phyloP scores from a whole-genome alignment of 2,329 filamentous ascomycete genomes.

The Curvularia spicifera region DNA sequence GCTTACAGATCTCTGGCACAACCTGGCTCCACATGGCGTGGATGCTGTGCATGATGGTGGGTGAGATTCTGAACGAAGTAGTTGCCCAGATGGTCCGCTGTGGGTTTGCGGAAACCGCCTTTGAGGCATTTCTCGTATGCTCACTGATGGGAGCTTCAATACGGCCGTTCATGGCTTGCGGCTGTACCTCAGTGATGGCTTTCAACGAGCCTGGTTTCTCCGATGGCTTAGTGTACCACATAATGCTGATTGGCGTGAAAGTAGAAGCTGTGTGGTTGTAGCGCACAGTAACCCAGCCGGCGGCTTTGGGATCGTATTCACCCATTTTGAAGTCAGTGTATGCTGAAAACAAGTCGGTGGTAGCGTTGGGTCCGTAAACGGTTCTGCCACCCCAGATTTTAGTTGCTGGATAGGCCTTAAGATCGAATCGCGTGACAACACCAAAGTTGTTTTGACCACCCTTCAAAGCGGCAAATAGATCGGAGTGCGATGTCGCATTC shows the following conservation, averaged over 20 bases:
- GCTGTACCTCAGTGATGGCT: slow-evolving; percentile 21
- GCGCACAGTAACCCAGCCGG: slow-evolving; percentile 34
- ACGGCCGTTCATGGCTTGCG: slow-evolving; percentile 27
- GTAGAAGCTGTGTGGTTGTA: slow-evolving; percentile 29
- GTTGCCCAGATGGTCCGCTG: slow-evolving; percentile 35
- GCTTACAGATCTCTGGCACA: slow-evolving; percentile 21
- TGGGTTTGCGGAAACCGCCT: slow-evolving; percentile 17
- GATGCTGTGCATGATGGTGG: slow-evolving; percentile 27
- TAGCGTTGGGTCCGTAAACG: slow-evolving; percentile 23
- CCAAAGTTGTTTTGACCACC: slow-evolving; percentile 55
- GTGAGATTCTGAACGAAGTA: slow-evolving; percentile 29
- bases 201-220: slow-evolving; percentile 26
- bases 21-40: slow-evolving; percentile 28
- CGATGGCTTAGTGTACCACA: slow-evolving; percentile 34
- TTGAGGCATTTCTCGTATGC: slow-evolving; percentile 32
- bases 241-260: slow-evolving; percentile 26
- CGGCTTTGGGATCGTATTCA: slow-evolving; percentile 30
- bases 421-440: slow-evolving; percentile 52
- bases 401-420: slow-evolving; percentile 34
- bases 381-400: slow-evolving; percentile 29
- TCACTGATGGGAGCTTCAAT: slow-evolving; percentile 25
- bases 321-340: slow-evolving; percentile 31
- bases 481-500: slow-evolving; percentile 41
- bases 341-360: slow-evolving; percentile 20
- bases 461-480: slow-evolving; percentile 53